A percentile compares a stretch with the other conserved stretches of the same genome.
phyloP scores from a whole-genome alignment of 106 monocot genomes.

The Iris macrosiphon region DNA sequence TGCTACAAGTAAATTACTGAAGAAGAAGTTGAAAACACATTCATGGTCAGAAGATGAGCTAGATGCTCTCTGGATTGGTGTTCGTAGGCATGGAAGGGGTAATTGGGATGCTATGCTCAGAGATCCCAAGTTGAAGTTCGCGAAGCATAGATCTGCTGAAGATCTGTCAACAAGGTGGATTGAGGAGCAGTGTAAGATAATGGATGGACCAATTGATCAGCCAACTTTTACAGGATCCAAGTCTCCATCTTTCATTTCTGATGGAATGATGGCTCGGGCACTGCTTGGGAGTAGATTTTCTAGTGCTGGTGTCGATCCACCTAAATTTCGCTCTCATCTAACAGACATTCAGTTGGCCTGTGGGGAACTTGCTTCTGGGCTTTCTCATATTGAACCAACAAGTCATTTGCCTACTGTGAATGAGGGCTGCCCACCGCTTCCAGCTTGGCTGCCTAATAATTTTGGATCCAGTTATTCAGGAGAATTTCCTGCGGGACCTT shows the following conservation, averaged over 20 bases:
- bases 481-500: neutral
- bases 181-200: slow-evolving; percentile 74
- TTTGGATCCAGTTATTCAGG: neutral
- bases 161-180: slow-evolving; percentile 66
- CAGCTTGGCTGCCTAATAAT: slow-evolving; percentile 2
- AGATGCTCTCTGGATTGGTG: slow-evolving; percentile 97
- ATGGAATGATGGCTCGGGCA: slow-evolving; percentile 74
- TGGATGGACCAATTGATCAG: slow-evolving; percentile 57
- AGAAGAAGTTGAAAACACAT: slow-evolving; percentile 56
- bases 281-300: slow-evolving; percentile 63
- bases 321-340: slow-evolving; percentile 62
- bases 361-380: slow-evolving; percentile 5
- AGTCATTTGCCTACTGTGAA: neutral
- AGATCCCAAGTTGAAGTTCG: slow-evolving; percentile 73
- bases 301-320: slow-evolving; percentile 29
- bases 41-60: slow-evolving; percentile 95
- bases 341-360: slow-evolving; percentile 69
- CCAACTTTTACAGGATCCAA: slow-evolving; percentile 8
- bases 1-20: slow-evolving; percentile 35
- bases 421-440: neutral
- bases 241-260: slow-evolving; percentile 36
- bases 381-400: slow-evolving; percentile 1
- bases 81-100: slow-evolving; percentile 88
- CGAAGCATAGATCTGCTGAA: slow-evolving; percentile 42
- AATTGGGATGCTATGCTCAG: slow-evolving; percentile 86